These are phyloP conservation scores for Wickerhamomyces alni DNA, from an alignment of 805 yeast genomes.

Conservation along the genomic window DNA sequence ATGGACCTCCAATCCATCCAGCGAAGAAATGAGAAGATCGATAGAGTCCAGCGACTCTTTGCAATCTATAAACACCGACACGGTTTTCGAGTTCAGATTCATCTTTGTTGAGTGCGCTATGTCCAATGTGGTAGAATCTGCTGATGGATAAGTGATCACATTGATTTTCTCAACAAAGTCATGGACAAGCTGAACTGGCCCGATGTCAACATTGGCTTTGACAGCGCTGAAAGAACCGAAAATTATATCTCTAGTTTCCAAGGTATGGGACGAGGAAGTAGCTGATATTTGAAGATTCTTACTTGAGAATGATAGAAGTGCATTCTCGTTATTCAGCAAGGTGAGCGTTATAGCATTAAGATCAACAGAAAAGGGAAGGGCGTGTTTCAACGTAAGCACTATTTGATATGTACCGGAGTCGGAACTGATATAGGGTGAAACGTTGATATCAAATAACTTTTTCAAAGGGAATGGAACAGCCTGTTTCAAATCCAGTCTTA, in stretches of 20 bases:
- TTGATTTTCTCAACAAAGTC: slow-evolving; percentile 4
- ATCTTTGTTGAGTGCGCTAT: slow-evolving; percentile 13
- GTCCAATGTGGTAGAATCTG: slow-evolving; percentile 14
- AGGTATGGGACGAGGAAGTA: not conserved
- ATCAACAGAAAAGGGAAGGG: slow-evolving; percentile 21
- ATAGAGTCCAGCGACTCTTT: slow-evolving; percentile 3
- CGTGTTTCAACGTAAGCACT: slow-evolving; percentile 23
- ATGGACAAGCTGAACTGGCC: slow-evolving; percentile 22
- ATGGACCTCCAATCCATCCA: not conserved
- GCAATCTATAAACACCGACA: slow-evolving; percentile 14
- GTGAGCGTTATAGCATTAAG: slow-evolving; percentile 21
- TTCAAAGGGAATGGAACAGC: slow-evolving; percentile 5
- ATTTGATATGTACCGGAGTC: slow-evolving; percentile 23
- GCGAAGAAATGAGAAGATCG: not conserved
- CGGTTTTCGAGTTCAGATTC: slow-evolving; percentile 11
- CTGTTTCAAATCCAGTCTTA: not conserved
- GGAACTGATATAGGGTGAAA: slow-evolving; percentile 23
- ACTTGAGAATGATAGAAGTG: slow-evolving; percentile 4
- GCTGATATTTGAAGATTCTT: not conserved
- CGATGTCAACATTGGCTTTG: slow-evolving; percentile 20
- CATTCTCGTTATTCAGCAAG: slow-evolving; percentile 10
- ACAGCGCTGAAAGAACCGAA: slow-evolving; percentile 30
- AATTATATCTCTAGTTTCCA: slow-evolving; percentile 25
- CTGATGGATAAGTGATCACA: slow-evolving; percentile 8
- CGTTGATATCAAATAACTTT: slow-evolving; percentile 21